phyloP scores from a whole-genome alignment of 257 asterid genomes.

The Salvia splendens region DNA sequence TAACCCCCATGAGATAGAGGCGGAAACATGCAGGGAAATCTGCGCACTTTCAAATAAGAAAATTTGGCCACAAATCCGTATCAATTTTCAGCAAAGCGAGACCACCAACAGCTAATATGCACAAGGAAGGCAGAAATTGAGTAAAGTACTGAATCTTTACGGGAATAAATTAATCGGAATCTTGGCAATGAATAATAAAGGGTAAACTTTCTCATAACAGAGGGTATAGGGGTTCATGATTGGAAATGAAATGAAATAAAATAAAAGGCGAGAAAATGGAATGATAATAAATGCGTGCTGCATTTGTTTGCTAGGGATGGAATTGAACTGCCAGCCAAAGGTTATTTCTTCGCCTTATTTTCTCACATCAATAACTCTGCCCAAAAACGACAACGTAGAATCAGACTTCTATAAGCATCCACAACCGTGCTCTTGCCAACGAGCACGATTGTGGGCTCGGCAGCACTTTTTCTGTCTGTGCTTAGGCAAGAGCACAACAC shows the following conservation, averaged over 20 bases:
- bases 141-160: slow-evolving; percentile 1
- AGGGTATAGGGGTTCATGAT: slow-evolving; percentile 1
- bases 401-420: background rate
- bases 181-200: background rate
- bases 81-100: background rate
- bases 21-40: slow-evolving; percentile 5
- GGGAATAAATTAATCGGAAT: background rate
- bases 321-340: slow-evolving; percentile 22
- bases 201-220: slow-evolving; percentile 1
- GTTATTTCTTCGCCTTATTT: slow-evolving; percentile 4
- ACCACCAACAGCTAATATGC: background rate
- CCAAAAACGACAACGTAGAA: slow-evolving; percentile 20
- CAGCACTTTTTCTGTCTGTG: too few species aligned
- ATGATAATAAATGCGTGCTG: background rate
- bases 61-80: background rate
- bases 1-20: background rate
- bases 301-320: slow-evolving; percentile 18
- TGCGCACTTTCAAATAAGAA: background rate
- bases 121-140: background rate
- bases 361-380: slow-evolving; percentile 8
- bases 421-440: too few species aligned
- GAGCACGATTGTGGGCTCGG: too few species aligned
- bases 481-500: too few species aligned
- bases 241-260: background rate
- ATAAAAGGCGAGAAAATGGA: background rate